A percentile compares a stretch with the other conserved stretches of the same genome.
These are phyloP conservation scores for Eucalyptus coolabah DNA, from an alignment of 345 rosid species.

Conservation along the genomic window DNA sequence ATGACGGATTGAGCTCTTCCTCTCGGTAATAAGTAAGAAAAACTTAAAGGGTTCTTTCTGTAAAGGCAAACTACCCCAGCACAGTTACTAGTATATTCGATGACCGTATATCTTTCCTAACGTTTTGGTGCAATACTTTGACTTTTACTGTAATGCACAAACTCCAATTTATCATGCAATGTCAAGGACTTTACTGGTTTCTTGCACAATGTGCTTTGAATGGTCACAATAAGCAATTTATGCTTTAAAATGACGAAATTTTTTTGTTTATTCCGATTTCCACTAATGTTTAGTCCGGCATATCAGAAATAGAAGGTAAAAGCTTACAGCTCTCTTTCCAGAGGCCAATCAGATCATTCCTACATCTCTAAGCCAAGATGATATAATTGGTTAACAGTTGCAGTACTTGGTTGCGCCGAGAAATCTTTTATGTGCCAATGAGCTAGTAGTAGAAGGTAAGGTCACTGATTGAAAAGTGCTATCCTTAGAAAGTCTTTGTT, in stretches of 20 bases:
- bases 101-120: no score
- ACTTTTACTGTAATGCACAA: no score
- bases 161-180: fast-evolving
- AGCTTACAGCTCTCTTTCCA: not conserved
- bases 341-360: not conserved
- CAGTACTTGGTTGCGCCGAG: not conserved
- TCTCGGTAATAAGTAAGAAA: no score
- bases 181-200: not conserved
- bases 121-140: fast-evolving
- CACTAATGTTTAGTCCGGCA: not conserved
- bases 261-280: not conserved
- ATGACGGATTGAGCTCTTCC: no score
- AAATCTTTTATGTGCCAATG: not conserved
- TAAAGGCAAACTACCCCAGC: no score
- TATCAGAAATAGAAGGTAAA: not conserved
- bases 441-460: not conserved
- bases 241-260: not conserved
- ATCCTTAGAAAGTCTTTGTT: not conserved
- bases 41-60: no score
- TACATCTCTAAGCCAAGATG: not conserved
- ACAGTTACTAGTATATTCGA: no score
- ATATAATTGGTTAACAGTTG: not conserved
- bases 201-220: not conserved
- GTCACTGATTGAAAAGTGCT: not conserved
- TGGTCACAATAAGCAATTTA: not conserved